phyloP scores from a whole-genome alignment of 192 early-diverging fungal genomes.

The Paraglomus brasilianum region DNA sequence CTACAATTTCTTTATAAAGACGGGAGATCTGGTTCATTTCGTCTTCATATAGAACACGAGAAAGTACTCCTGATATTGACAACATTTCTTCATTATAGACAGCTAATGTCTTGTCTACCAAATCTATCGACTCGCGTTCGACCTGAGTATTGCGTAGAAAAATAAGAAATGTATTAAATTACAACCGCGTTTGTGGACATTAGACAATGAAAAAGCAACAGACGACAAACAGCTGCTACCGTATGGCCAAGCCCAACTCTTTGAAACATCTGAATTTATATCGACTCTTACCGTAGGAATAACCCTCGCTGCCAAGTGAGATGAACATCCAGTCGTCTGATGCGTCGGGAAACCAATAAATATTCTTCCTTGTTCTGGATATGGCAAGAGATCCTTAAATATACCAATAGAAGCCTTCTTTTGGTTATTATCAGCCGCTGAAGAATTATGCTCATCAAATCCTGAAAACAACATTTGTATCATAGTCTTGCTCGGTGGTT shows the following conservation, averaged over 20 bases:
- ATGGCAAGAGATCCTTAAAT: slow-evolving; percentile 74
- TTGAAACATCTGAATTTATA: too few relatives aligned
- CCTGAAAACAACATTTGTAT: slow-evolving; percentile 73
- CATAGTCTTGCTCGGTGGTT: slow-evolving; percentile 66
- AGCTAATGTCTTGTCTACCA: slow-evolving; percentile 77
- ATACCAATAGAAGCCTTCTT: slow-evolving; percentile 36
- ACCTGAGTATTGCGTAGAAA: slow-evolving; percentile 41
- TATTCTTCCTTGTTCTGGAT: slow-evolving; percentile 74
- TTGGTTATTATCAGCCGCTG: slow-evolving; percentile 44
- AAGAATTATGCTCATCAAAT: slow-evolving; percentile 75
- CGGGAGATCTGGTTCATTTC: slow-evolving; percentile 62
- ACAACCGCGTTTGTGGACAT: too few relatives aligned
- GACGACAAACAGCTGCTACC: too few relatives aligned
- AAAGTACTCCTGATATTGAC: slow-evolving; percentile 66
- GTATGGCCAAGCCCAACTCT: too few relatives aligned
- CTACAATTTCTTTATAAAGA: slow-evolving; percentile 53
- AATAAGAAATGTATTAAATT: too few relatives aligned
- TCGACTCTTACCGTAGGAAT: slow-evolving; percentile 70
- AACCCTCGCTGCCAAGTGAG: slow-evolving; percentile 76
- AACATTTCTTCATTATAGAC: slow-evolving; percentile 83
- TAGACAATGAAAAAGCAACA: too few relatives aligned
- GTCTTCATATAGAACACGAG: slow-evolving; percentile 74
- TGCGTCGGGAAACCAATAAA: slow-evolving; percentile 92
- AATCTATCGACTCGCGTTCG: slow-evolving; percentile 86
- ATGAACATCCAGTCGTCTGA: slow-evolving; percentile 83